phyloP scores from a whole-genome alignment of 306 rosid genomes.

The Inga oerstediana region DNA sequence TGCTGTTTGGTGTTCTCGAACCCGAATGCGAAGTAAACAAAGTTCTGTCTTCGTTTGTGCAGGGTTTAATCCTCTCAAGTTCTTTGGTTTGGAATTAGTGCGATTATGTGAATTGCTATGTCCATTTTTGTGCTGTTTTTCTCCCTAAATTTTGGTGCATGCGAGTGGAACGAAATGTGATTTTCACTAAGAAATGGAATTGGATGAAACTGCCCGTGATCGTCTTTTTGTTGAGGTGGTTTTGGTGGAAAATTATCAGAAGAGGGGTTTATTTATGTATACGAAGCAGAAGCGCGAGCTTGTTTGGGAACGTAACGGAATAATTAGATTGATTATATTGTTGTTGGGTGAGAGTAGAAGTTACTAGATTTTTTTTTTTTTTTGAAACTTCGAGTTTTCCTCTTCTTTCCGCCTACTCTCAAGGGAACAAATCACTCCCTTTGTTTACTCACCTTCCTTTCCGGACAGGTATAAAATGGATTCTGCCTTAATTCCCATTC shows the following conservation, averaged over 20 bases:
- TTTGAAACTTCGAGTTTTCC: neutral
- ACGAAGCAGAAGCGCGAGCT: neutral
- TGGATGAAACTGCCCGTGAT: neutral
- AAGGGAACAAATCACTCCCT: neutral
- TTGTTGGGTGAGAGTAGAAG: neutral
- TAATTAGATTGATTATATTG: neutral
- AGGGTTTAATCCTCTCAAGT: neutral
- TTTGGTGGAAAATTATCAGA: conserved; percentile 3
- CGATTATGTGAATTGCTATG: neutral
- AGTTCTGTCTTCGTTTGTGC: neutral
- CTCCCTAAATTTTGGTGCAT: neutral
- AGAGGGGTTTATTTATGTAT: neutral
- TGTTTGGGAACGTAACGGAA: neutral
- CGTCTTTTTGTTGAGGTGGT: neutral
- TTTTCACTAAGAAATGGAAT: conserved; percentile 16
- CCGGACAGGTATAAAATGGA: neutral
- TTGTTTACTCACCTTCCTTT: neutral
- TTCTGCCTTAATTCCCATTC: neutral
- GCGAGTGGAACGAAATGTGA: neutral
- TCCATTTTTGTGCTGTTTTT: neutral
- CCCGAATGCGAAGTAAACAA: neutral
- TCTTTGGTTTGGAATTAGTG: neutral
- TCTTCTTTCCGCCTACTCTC: neutral
- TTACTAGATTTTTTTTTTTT: neutral
- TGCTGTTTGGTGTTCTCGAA: neutral